Evolutionary conservation across 768 basidiomycete genomes (phyloP).

Genomic region (Russula sp.): DNA sequence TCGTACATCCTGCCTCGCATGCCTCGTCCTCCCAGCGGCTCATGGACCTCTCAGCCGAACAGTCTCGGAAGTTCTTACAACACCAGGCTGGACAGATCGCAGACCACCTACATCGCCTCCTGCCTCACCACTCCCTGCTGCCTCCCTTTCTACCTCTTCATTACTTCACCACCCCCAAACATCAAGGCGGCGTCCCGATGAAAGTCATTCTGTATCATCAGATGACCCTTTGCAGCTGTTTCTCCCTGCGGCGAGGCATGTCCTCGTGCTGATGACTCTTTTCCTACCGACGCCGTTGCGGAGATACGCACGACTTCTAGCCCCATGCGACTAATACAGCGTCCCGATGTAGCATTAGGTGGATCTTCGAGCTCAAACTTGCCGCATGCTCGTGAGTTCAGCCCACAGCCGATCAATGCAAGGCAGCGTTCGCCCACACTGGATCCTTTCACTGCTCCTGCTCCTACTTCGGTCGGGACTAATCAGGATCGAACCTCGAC

Average conservation of each 20-base stretch:
- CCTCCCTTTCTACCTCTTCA: background rate
- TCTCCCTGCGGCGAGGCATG: background rate
- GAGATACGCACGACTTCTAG: too few relatives aligned
- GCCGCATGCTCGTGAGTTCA: background rate
- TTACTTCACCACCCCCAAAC: background rate
- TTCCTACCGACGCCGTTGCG: background rate
- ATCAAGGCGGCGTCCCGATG: background rate
- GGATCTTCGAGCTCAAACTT: background rate
- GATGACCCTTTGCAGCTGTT: conserved; percentile 5
- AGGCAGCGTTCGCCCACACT: background rate
- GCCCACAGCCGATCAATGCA: background rate
- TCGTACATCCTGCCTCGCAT: background rate
- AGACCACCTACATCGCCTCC: conserved; percentile 2
- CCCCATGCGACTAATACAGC: too few relatives aligned
- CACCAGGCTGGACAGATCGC: background rate
- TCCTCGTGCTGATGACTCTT: background rate
- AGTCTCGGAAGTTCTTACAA: background rate
- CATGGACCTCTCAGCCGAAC: background rate
- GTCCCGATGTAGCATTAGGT: too few relatives aligned
- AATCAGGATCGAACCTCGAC: background rate
- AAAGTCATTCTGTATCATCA: background rate
- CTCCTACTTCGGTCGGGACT: background rate
- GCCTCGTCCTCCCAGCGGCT: background rate
- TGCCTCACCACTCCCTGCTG: background rate
- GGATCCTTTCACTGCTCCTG: background rate